A percentile compares a stretch with the other conserved stretches of the same genome.
Conservation (phyloP, 2,329 filamentous ascomycete genomes). For the Waltergamsia citrina region DNA sequence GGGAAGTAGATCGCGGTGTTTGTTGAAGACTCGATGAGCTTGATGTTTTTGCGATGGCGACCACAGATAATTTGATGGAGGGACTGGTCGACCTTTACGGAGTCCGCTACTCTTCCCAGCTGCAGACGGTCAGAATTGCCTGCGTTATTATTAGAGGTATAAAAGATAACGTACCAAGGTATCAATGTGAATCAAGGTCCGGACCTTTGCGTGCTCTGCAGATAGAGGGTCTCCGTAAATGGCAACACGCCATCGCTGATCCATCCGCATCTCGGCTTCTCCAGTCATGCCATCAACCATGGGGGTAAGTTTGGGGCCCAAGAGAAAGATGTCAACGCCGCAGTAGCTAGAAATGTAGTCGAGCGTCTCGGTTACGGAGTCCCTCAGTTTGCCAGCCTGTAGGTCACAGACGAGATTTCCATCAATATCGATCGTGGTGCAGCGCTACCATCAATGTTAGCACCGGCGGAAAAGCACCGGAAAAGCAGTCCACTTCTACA, state of each 20-base stretch:
- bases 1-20: conserved; percentile 98
- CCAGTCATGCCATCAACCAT: conserved; percentile 68
- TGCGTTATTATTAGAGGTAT: background rate
- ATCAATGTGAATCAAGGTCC: conserved; percentile 94
- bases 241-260: conserved; percentile 83
- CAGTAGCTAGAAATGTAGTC: conserved; percentile 82
- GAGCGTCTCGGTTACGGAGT: conserved; percentile 71
- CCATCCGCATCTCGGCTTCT: conserved; percentile 72
- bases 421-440: conserved; percentile 88
- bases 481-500: no score
- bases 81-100: conserved; percentile 72
- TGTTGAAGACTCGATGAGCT: conserved; percentile 90
- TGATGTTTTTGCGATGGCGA: conserved; percentile 93
- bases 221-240: conserved; percentile 95
- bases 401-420: conserved; percentile 79
- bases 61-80: conserved; percentile 90
- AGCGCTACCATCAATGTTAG: conserved; percentile 51
- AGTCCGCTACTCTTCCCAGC: conserved; percentile 69
- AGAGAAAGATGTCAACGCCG: conserved; percentile 91
- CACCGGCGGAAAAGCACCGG: background rate
- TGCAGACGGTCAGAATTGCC: conserved; percentile 20
- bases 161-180: conserved; percentile 53
- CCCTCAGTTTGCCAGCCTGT: conserved; percentile 56
- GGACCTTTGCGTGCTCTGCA: conserved; percentile 92
- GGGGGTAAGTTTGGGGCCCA: conserved; percentile 79